Evolutionary conservation across 2,329 filamentous ascomycete species (phyloP), one percentile per base, ranked within the genome.

Genomic region (Penicillium hordei): DNA sequence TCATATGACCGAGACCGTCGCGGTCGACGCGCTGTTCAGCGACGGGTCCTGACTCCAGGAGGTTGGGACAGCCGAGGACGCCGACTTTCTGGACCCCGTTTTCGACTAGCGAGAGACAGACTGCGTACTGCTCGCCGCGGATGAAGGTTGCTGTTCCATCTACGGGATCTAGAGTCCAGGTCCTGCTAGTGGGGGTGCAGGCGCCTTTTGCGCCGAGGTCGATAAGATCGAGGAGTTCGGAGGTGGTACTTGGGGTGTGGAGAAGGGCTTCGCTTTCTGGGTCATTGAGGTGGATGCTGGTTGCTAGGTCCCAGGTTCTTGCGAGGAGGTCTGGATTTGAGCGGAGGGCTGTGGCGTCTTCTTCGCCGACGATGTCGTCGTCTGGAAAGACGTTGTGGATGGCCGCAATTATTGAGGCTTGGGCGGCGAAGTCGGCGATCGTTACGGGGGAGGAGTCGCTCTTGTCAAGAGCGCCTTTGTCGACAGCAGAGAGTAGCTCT

Each of bases 81-180:
- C 81, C 84, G 23, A 88, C 68, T 50, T 81, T 75, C 68, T 88
- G 82, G 45, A 72, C 65, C 4, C 85, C 85, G 52, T 86, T 76
- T 57, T 84, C 80, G 2, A 88, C 71, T 60, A 88, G 72, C 3
- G 82, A 81, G 21, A 88, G 73, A 59, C 83, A 83, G 4, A 88
- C 83, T 3, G 82, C 85, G 58, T 87, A 88, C 71, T 88, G 86
- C 70, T 85, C 79, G 3, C 83, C 83, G 39, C 74, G 74, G 62
- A 88, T 81, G 58, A 86, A 88, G 0, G 84, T 83, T 17, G 81
- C 82, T 1, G 86, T 88, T 31, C 86, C 86, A 63, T 88, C 86
- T 8, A 88, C 82, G 0, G 86, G 86, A 65, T 88, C 86, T 68
- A 88, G 80, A 31, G 85, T 80, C 86, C 86, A 88, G 51, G 83